A percentile compares a stretch with the other conserved stretches of the same genome.
phyloP scores from a whole-genome alignment of 768 basidiomycete species.

The Tubosaeta brunneosetosa region DNA sequence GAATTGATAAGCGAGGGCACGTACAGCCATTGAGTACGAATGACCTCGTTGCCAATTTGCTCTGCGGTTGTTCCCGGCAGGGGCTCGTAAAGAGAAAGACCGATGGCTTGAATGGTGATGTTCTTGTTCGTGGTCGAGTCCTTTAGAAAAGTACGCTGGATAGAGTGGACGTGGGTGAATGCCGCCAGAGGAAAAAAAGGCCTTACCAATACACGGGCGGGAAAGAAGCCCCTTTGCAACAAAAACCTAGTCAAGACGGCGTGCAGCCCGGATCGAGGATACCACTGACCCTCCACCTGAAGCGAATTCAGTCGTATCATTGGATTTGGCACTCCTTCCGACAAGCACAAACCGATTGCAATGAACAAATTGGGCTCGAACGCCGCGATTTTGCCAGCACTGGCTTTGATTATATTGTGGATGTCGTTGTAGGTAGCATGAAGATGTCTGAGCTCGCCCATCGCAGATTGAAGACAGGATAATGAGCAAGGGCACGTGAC shows the following conservation, averaged over 20 bases:
- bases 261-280: conserved; percentile 9
- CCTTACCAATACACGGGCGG: conserved; percentile 81
- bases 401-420: conserved; percentile 77
- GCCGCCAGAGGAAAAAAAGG: background rate
- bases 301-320: background rate
- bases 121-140: conserved; percentile 64
- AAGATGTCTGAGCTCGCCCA: conserved; percentile 51
- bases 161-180: background rate
- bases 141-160: conserved; percentile 80
- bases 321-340: background rate
- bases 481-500: conserved; percentile 17
- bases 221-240: conserved; percentile 80
- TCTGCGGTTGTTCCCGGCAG: conserved; percentile 70
- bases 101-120: conserved; percentile 94
- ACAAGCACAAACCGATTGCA: conserved; percentile 61
- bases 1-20: conserved; percentile 24
- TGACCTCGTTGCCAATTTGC: conserved; percentile 76
- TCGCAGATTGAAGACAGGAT: conserved; percentile 7
- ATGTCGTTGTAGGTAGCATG: conserved; percentile 88
- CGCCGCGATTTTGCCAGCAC: conserved; percentile 63
- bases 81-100: conserved; percentile 91
- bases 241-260: conserved; percentile 12
- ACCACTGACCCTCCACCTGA: conserved; percentile 75
- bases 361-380: conserved; percentile 88
- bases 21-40: conserved; percentile 96